Conservation (phyloP, 257 asterid genomes). For the Salvia rosmarinus region DNA sequence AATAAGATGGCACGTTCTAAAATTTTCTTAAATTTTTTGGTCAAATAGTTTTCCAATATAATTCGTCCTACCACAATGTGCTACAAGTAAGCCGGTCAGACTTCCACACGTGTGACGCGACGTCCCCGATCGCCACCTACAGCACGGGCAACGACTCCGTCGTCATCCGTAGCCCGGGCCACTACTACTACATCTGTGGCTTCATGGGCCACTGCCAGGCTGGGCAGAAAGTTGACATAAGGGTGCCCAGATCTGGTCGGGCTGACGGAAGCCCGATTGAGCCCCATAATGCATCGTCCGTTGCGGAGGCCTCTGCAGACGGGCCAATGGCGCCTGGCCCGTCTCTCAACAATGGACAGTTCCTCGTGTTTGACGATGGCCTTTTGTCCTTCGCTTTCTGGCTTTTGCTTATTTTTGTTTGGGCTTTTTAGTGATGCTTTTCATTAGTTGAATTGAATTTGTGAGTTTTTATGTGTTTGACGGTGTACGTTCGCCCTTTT, state of each 20-base stretch:
- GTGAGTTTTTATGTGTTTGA: neutral
- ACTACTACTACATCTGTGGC: constrained; percentile 64
- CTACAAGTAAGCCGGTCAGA: constrained; percentile 52
- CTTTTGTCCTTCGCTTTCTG: constrained; percentile 13
- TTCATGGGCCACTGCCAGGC: constrained; percentile 67
- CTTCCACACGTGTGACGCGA: constrained; percentile 48
- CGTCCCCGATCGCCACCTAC: constrained; percentile 47
- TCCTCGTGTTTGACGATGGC: neutral
- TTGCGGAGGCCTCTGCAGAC: constrained; percentile 28
- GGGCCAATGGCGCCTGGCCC: constrained; percentile 48
- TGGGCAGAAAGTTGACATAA: constrained; percentile 63
- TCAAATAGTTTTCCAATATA: constrained; percentile 54
- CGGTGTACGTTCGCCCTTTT: too few relatives aligned
- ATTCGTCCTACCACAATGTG: constrained; percentile 53
- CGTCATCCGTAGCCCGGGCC: constrained; percentile 47
- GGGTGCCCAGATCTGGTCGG: constrained; percentile 42
- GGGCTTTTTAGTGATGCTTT: constrained; percentile 24
- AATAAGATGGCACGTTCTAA: neutral
- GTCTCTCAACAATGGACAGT: constrained; percentile 30
- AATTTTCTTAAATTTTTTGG: neutral
- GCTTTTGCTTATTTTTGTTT: constrained; percentile 26
- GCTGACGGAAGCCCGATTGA: constrained; percentile 26
- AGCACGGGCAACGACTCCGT: constrained; percentile 60
- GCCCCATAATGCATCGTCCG: constrained; percentile 19
- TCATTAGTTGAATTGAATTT: neutral